Evolutionary conservation across 2,329 filamentous ascomycete species (phyloP).

Genomic region (Zelopaecilomyces penicillatus): DNA sequence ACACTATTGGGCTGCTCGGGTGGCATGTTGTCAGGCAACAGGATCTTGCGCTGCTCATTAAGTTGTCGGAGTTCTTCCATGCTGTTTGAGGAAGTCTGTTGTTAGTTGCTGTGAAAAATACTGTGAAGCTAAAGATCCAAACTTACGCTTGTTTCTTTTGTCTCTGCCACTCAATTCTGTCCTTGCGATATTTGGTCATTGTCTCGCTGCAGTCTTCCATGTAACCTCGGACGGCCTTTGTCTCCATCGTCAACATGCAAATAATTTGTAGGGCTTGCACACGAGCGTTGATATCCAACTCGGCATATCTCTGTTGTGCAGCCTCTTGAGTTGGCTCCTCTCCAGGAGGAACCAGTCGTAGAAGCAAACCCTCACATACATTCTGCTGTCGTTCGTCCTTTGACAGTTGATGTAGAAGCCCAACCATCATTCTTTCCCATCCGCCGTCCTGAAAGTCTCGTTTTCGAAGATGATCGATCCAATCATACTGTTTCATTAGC

Average conservation of each 20-base stretch:
- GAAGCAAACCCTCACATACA: constrained; percentile 70
- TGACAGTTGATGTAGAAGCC: constrained; percentile 76
- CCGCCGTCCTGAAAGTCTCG: constrained; percentile 82
- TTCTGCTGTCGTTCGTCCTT: constrained; percentile 61
- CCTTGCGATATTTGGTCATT: constrained; percentile 91
- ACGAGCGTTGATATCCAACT: constrained; percentile 74
- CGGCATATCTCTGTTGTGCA: constrained; percentile 62
- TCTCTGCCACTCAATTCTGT: constrained; percentile 88
- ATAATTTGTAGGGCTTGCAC: constrained; percentile 76
- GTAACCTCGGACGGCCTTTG: constrained; percentile 76
- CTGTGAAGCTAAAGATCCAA: neutral
- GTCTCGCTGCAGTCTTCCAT: constrained; percentile 88
- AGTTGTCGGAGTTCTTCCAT: constrained; percentile 62
- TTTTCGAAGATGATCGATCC: constrained; percentile 75
- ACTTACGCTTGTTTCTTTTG: constrained; percentile 60
- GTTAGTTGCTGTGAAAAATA: neutral
- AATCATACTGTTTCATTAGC: constrained; percentile 64
- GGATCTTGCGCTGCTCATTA: constrained; percentile 64
- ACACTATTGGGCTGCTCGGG: constrained; percentile 47
- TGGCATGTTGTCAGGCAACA: constrained; percentile 64
- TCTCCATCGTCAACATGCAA: constrained; percentile 77
- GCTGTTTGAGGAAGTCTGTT: constrained; percentile 28
- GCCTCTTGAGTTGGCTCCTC: constrained; percentile 68
- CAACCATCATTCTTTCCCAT: constrained; percentile 86
- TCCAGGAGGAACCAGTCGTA: constrained; percentile 71